phyloP scores from a whole-genome alignment of 345 rosid genomes.

The Citrus mangshanensis region DNA sequence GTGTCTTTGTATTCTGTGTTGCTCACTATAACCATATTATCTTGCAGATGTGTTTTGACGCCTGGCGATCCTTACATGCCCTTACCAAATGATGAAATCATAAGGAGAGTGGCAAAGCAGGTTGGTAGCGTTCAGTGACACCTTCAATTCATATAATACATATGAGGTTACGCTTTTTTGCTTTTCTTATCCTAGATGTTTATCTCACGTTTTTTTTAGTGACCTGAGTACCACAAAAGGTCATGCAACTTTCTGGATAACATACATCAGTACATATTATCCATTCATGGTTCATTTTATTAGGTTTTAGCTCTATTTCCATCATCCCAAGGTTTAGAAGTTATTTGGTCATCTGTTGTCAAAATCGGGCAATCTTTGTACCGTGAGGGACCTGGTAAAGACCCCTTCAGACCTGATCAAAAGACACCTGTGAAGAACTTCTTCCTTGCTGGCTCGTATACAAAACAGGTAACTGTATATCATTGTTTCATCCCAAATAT shows the following conservation, averaged over 20 bases:
- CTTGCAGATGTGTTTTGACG: slow-evolving; percentile 81
- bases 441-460: slow-evolving; percentile 94
- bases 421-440: slow-evolving; percentile 88
- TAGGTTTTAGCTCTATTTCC: slow-evolving; percentile 87
- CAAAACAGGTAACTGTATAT: slow-evolving; percentile 65
- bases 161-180: not conserved
- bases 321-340: slow-evolving; percentile 78
- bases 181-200: not conserved
- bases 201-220: not conserved
- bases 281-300: not conserved
- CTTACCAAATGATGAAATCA: slow-evolving; percentile 74
- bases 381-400: slow-evolving; percentile 94
- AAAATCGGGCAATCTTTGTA: slow-evolving; percentile 92
- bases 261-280: not conserved
- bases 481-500: not conserved
- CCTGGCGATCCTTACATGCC: slow-evolving; percentile 99
- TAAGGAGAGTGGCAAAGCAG: slow-evolving; percentile 82
- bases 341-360: slow-evolving; percentile 93
- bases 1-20: not conserved
- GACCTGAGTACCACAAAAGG: not conserved
- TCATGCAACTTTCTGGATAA: not conserved
- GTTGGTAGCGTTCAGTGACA: slow-evolving; percentile 27
- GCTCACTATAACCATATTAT: slow-evolving; percentile 8
- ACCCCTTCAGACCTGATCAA: slow-evolving; percentile 97
- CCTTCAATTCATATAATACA: not conserved